Evolutionary conservation across 1,139 yeast genomes (phyloP).

Genomic region (Taphrina betulina): DNA sequence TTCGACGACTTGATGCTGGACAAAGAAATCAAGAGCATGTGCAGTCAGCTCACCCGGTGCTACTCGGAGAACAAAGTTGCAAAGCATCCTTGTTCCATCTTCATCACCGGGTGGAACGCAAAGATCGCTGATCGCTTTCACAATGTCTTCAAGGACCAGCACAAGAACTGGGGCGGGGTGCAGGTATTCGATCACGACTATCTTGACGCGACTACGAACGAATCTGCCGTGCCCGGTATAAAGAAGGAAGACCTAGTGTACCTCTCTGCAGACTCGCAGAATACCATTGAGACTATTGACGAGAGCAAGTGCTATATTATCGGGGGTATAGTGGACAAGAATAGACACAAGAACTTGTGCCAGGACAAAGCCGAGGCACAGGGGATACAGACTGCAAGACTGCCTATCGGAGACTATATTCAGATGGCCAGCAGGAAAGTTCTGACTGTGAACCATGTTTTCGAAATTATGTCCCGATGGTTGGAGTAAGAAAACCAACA

Average conservation of each 20-base stretch:
- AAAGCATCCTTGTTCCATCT: constrained; percentile 58
- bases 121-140: constrained; percentile 68
- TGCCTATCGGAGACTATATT: constrained; percentile 86
- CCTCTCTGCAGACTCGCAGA: constrained; percentile 83
- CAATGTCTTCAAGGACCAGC: constrained; percentile 55
- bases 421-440: constrained; percentile 82
- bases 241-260: constrained; percentile 56
- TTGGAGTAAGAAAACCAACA: constrained; percentile 42
- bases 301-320: constrained; percentile 74
- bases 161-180: constrained; percentile 66
- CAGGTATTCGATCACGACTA: constrained; percentile 54
- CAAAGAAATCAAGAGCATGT: constrained; percentile 70
- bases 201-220: constrained; percentile 43
- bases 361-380: constrained; percentile 72
- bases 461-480: constrained; percentile 80
- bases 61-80: constrained; percentile 75
- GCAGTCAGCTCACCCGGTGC: constrained; percentile 76
- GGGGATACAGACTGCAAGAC: constrained; percentile 69
- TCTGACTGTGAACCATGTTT: constrained; percentile 90
- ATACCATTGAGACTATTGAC: constrained; percentile 59
- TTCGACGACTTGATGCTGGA: constrained; percentile 87
- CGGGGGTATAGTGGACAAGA: constrained; percentile 96
- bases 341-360: constrained; percentile 80
- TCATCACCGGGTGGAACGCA: constrained; percentile 66
- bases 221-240: not conserved